Evolutionary conservation across 106 monocot genomes (phyloP), one percentile per base, ranked within the genome.

Genomic region (Platanthera guangdongensis): DNA sequence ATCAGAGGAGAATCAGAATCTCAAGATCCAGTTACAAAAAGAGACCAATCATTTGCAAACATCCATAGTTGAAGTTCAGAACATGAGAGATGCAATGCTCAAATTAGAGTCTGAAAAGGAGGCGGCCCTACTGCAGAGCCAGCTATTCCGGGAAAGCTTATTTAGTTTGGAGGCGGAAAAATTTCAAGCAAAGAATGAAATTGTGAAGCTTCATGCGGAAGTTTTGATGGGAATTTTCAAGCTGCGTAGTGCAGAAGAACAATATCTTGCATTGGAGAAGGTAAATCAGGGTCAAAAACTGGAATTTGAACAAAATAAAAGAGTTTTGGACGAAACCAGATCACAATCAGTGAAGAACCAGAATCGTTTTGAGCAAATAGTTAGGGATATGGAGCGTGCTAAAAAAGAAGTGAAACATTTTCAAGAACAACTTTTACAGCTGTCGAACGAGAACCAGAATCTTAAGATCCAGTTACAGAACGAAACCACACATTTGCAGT

Each of bases 81-180:
- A 47, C 0, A 78, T 88, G 13, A 76, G 88, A 76, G 92, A 78
- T 9, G 83, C 74, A 18, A 51, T 92, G 9, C 80, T 68, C 22
- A 72, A 72, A 72, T 72, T 72, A 51, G 16, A 46, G 51, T 50
- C 72, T 10, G 72, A 72, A 10, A 92, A 83, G 80, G 85, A 92
- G 67, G 77, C 59, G 54, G 74, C 83, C 75, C 52, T 81, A 78
- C 12, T 80, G 59, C 82, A 78, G 25, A 73, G 76, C 54, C 74
- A 81, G 64, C 52, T 64, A 45, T 87, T 76, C 9, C 3, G 67
- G 39, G 82, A 84, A 77, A 80, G 76, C 50, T 75, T 84, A 62
- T 80, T 81, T 72, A 69, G 39, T 30, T 19, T 92, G 80, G 92
- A 87, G 45, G 39, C 68, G 60, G 78, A 83, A 74, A 74, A 85